Conservation (phyloP, 768 basidiomycete species). For the Rhodotorula toruloides region DNA sequence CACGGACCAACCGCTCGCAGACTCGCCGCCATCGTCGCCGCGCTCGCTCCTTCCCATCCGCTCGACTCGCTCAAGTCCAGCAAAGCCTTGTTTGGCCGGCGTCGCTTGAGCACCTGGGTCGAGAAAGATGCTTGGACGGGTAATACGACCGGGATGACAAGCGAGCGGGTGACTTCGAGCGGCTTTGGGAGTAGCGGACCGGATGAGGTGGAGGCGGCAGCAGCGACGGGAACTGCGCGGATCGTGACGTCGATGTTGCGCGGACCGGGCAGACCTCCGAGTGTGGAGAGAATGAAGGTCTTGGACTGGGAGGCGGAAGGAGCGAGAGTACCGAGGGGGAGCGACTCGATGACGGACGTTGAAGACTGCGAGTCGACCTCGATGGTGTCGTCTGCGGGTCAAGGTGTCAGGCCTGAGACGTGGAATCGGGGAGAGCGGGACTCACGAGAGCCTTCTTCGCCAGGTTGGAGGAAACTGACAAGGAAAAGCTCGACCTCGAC, state of each 20-base stretch:
- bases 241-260: slow-evolving; percentile 76
- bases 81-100: slow-evolving; percentile 55
- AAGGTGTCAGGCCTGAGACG: not conserved
- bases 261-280: slow-evolving; percentile 59
- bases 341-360: slow-evolving; percentile 69
- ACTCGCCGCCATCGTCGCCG: slow-evolving; percentile 57
- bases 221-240: slow-evolving; percentile 48
- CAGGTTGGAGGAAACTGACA: slow-evolving; percentile 74
- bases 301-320: slow-evolving; percentile 60
- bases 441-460: slow-evolving; percentile 68
- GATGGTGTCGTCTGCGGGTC: slow-evolving; percentile 53
- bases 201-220: slow-evolving; percentile 38
- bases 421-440: slow-evolving; percentile 1
- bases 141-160: slow-evolving; percentile 62
- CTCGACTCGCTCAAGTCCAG: slow-evolving; percentile 54
- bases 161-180: slow-evolving; percentile 63
- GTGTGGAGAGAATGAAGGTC: slow-evolving; percentile 60
- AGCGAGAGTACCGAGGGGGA: slow-evolving; percentile 60
- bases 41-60: slow-evolving; percentile 56
- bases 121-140: slow-evolving; percentile 58
- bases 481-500: slow-evolving; percentile 63
- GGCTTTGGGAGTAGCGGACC: slow-evolving; percentile 40
- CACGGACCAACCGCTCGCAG: slow-evolving; percentile 59
- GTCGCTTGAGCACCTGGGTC: slow-evolving; percentile 47
- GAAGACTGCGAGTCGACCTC: slow-evolving; percentile 50